phyloP scores from a whole-genome alignment of 225 moss, liverwort and hornwort species.

The Pseudisothecium myosuroides region DNA sequence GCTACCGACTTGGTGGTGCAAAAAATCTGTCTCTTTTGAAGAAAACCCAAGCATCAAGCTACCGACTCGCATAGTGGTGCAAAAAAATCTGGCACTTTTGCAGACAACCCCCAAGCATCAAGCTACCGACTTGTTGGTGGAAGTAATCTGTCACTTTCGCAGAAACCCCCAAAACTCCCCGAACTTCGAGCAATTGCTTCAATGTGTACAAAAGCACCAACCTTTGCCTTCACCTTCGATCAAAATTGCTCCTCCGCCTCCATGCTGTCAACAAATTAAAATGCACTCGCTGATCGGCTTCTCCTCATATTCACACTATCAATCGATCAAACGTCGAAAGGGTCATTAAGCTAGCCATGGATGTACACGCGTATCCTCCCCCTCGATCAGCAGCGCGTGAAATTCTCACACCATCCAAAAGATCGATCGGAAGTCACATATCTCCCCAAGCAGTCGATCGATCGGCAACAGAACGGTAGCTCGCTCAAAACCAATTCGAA shows the following conservation, averaged over 20 bases:
- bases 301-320: background rate
- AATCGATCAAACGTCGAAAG: background rate
- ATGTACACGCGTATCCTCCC: background rate
- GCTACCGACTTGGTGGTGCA: background rate
- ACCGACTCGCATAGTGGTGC: background rate
- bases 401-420: background rate
- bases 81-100: background rate
- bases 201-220: background rate
- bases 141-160: background rate
- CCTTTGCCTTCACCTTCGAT: background rate
- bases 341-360: background rate
- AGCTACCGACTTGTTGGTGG: background rate
- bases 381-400: background rate
- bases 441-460: background rate
- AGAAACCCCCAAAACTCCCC: background rate
- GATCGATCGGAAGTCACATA: background rate
- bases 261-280: background rate
- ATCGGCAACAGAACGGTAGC: too few species aligned
- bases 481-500: background rate
- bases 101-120: background rate
- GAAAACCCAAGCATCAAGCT: background rate
- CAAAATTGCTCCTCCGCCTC: constrained; percentile 17
- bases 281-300: background rate
- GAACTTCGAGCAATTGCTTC: background rate
- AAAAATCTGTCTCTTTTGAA: background rate